Evolutionary conservation across 345 rosid genomes (phyloP), one percentile per base, ranked within the genome.

Genomic region (Gossypium longicalyx): DNA sequence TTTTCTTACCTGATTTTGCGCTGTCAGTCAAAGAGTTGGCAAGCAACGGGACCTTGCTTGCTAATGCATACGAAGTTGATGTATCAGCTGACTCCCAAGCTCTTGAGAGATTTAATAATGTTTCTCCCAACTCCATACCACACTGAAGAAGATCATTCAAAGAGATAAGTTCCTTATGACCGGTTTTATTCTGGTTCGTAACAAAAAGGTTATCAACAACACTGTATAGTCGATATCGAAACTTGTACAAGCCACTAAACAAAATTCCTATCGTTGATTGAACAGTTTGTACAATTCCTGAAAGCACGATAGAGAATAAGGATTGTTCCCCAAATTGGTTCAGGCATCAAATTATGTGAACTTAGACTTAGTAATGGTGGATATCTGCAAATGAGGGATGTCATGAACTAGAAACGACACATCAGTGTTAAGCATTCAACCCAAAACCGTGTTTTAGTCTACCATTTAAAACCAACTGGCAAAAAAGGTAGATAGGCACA

Each of bases 11-110:
- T 89, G 93, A 89, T 83, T 77, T 92, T 58, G 84, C 85, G 61
- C 41, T 80, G 78, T 54, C 83, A 3, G 95, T 81, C 71, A 88
- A 82, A 56, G 88, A 82, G 83, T 29, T 52, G 80, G 75, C 94
- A 60, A 94, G 58, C 74, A 59, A 44, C 13, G 93, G 94, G 27
- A 94, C 86, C 80, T 86, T 88, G 77, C 84, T 73, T 1, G 80
- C 88, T 76, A 94, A 86, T 76, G 70, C 67, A 74, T 54, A 63
- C 68, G 97, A 89, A 82, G 97, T 84, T 29, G 89, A 88, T 58
- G 95, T 75, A 57, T 94, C 98, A 22, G 87, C 92, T 27, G 4
- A 76, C 77, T 92, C 97, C 98, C 97, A 94, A 29, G 98, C 94
- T 75, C 85, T 87, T 27, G 97, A 83, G 70, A 92, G 85, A 80